Evolutionary conservation across 176 grass and related monocot species (phyloP), one percentile per base, ranked within the genome.

Genomic region (Melocanna baccifera): DNA sequence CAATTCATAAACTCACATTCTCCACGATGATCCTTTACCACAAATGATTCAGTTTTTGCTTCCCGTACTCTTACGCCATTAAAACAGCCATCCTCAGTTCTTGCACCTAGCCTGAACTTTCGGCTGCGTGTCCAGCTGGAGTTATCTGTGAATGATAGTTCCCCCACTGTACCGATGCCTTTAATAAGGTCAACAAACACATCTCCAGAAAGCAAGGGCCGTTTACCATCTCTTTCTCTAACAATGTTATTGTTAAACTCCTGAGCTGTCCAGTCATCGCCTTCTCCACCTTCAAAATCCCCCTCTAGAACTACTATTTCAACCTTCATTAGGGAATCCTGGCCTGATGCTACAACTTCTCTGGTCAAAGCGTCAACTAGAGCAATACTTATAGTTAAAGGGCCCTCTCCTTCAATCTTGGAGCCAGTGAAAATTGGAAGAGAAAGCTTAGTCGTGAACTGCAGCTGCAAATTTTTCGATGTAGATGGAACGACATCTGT

Each of bases 1-100:
- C 57, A 73, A 87, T 67, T 3, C 18, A 23, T 56, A 69, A 79
- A 95, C 93, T 95, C 86, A 98, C 96, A 89, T 85, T 98, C 96
- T 83, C 96, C 96, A 79, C 96, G 96, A 77, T 98, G 96, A 66
- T 98, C 96, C 81, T 98, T 99, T 43, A 98, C 93, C 83, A 93
- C 78, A 86, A 98, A 98, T 53, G 93, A 77, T 59, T 95, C 93
- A 8, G 91, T 89, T 76, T 87, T 91, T 75, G 96, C 96, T 90
- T 98, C 96, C 61, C 40, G 87, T 80, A 98, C 87, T 84, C 93
- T 88, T 80, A 87, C 40, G 9, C 96, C 89, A 41, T 90, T 94
- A 57, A 82, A 92, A 83, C 13, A 93, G 56, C 93, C 96, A 76
- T 98, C 91, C 64, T 85, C 91, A 62, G 84, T 84, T 83, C 68